These are phyloP conservation scores for Boletus eberwhitei DNA, from an alignment of 768 basidiomycete species.

Conservation along the genomic window DNA sequence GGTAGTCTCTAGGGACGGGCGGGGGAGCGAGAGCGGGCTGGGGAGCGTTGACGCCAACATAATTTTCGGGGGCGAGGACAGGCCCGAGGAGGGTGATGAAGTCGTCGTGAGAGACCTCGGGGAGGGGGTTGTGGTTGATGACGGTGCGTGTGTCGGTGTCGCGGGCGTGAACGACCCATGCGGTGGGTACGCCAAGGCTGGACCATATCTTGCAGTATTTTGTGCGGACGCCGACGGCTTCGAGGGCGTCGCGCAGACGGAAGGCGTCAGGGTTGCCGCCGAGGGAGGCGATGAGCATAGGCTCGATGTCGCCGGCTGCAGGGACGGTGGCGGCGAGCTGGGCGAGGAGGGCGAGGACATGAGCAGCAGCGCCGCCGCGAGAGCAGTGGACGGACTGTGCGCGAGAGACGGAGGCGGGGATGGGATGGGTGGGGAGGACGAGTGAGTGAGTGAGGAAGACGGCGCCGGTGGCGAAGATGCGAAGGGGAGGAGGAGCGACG, in stretches of 20 bases:
- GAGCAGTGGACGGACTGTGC: conserved; percentile 67
- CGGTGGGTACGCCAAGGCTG: conserved; percentile 68
- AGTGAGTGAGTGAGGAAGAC: conserved; percentile 78
- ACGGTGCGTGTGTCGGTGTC: conserved; percentile 61
- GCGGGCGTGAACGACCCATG: conserved; percentile 81
- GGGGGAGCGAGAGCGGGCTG: conserved; percentile 21
- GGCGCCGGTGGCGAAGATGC: conserved; percentile 77
- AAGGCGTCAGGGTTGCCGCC: conserved; percentile 69
- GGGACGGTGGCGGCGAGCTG: conserved; percentile 49
- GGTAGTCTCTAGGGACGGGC: conserved; percentile 18
- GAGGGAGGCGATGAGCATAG: conserved; percentile 70
- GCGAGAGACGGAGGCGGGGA: conserved; percentile 54
- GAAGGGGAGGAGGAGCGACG: conserved; percentile 36
- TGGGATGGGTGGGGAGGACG: conserved; percentile 55
- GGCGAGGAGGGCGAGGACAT: conserved; percentile 64
- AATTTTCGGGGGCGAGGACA: conserved; percentile 81
- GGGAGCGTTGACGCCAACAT: conserved; percentile 31
- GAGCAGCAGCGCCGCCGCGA: conserved; percentile 72
- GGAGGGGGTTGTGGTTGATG: conserved; percentile 84
- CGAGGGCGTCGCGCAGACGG: conserved; percentile 60
- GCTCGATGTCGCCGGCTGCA: conserved; percentile 32
- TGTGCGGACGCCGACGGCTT: conserved; percentile 64
- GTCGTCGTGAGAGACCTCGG: conserved; percentile 84
- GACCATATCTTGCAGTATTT: conserved; percentile 73
- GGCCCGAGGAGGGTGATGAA: conserved; percentile 78